phyloP scores from a whole-genome alignment of 2,329 filamentous ascomycete species.

The Ceratocystis albifundus region DNA sequence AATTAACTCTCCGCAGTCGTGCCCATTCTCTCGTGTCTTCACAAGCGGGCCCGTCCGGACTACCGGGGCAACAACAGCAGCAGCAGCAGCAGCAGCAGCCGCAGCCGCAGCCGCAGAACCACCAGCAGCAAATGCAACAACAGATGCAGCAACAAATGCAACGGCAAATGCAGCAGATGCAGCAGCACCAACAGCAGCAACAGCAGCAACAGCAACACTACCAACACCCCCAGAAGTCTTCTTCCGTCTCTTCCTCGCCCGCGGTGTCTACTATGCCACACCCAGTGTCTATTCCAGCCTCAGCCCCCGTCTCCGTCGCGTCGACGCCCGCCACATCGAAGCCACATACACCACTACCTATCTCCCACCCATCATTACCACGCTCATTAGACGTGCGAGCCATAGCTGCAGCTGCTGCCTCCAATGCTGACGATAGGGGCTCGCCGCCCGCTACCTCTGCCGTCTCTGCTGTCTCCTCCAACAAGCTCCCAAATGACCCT shows the following conservation, averaged over 20 bases:
- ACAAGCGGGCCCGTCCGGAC: constrained; percentile 26
- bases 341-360: constrained; percentile 26
- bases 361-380: constrained; percentile 22
- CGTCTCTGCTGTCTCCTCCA: constrained; percentile 18
- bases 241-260: constrained; percentile 30
- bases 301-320: constrained; percentile 22
- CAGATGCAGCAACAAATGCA: constrained; percentile 32
- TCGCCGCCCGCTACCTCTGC: constrained; percentile 27
- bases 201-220: constrained; percentile 26
- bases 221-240: constrained; percentile 42
- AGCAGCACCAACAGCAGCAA: constrained; percentile 36
- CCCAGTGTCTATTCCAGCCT: constrained; percentile 17
- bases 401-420: constrained; percentile 6
- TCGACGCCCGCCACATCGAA: constrained; percentile 24
- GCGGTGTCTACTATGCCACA: constrained; percentile 27
- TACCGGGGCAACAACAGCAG: constrained; percentile 40
- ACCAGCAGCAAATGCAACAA: constrained; percentile 23
- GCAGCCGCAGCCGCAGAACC: not conserved
- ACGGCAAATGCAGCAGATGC: not conserved
- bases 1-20: constrained; percentile 45
- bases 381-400: constrained; percentile 16
- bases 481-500: constrained; percentile 22
- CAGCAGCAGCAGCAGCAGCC: constrained; percentile 30
- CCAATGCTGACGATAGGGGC: constrained; percentile 24
- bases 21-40: constrained; percentile 35